Base-by-base conservation (phyloP, 2,329 filamentous ascomycete genomes). In the Thielaviopsis populi region DNA sequence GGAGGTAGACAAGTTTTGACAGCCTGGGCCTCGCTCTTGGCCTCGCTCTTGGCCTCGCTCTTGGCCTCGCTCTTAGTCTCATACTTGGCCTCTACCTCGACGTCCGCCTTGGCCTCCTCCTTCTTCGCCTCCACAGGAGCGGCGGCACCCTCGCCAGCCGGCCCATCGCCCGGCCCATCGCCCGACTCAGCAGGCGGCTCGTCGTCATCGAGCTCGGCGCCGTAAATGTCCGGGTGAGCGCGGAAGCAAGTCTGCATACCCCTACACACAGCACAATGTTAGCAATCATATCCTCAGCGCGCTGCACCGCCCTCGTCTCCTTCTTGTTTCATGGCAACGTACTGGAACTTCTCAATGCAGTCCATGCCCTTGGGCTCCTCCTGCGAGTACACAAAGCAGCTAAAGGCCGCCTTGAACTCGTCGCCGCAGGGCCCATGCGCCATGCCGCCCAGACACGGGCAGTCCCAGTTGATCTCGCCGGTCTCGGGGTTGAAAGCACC, bases 381-480 rank as follows among this genome's bases (percentile, higher is more conserved):
- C 50, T 83, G 85, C 2, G 89, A 95, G 77, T 86, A 94, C n/a
- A 99, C 91, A 71, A 99, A 99, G 78, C 94, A 99, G 82, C 91
- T 96, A 71, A 99, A 99, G 0, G 94, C 94, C 27, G 86, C 85
- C 78, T 87, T 91, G 82, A 99, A 99, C 71, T 97, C 86, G 73
- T 95, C 89, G 59, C 94, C 94, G 73, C 94, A 99, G 63, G 94
- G 94, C 0, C 94, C 94, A 72, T 96, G 78, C 7, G 94, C 94
- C 94, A 99, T 99, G 62, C 94, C 94, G 59, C 94, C 94, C 41
- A 99, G 78, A 74, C 94, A 99, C 17, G 94, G 94, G 75, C 94
- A 99, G 74, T 97, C 94, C 94, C 94, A 99, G 80, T 99, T 99
- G 77, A 99, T 99, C 81, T 99, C 94, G 69, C 94, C 94, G 10